Conservation (phyloP, 345 rosid species). For the sweet orange (Citrus sinensis) region DNA sequence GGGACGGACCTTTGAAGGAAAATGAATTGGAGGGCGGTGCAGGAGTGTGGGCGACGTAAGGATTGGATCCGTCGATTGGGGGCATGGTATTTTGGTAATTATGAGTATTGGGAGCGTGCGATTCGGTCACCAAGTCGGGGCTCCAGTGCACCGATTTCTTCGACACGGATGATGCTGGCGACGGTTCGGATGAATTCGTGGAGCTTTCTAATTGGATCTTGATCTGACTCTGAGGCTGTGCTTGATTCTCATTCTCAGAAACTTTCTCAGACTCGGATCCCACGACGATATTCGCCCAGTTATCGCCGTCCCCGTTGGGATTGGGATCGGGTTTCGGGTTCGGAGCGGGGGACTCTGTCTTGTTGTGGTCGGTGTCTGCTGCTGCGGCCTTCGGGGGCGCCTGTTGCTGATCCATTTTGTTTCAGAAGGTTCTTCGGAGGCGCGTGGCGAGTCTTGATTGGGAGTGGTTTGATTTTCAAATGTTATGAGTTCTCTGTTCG, state of each 20-base stretch:
- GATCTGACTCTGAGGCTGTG: conserved; percentile 14
- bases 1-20: conserved; percentile 44
- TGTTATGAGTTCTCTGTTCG: neutral
- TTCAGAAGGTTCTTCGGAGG: neutral
- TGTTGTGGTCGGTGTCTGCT: conserved; percentile 1
- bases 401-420: conserved; percentile 15
- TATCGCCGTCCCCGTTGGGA: conserved; percentile 13
- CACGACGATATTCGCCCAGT: conserved; percentile 12
- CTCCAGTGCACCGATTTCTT: conserved; percentile 76
- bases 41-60: conserved; percentile 43
- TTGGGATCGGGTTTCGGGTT: conserved; percentile 20
- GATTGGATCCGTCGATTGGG: conserved; percentile 43
- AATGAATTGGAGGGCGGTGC: conserved; percentile 30
- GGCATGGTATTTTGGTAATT: conserved; percentile 15
- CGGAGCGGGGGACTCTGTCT: conserved; percentile 15
- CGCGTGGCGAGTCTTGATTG: neutral
- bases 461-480: neutral
- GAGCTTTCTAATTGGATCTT: conserved; percentile 26
- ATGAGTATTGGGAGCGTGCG: conserved; percentile 24
- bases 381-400: neutral
- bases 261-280: conserved; percentile 27
- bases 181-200: conserved; percentile 15
- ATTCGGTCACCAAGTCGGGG: conserved; percentile 60
- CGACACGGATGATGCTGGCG: conserved; percentile 31
- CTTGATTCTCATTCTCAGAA: neutral